phyloP scores from a whole-genome alignment of 352 stramenopile genomes.

The Pythium oligandrum region DNA sequence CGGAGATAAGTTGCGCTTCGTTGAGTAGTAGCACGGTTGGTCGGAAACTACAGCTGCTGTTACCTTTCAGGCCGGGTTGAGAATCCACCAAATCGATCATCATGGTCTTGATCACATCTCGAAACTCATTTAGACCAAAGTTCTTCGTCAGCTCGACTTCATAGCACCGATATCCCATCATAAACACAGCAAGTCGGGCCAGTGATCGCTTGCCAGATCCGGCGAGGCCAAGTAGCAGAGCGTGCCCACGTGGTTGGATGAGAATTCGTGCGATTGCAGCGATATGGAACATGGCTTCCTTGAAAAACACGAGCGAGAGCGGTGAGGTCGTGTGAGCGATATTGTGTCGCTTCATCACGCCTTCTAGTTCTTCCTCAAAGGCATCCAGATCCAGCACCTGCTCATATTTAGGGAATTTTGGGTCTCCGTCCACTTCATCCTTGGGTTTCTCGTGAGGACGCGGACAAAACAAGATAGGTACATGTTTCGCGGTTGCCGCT shows the following conservation, averaged over 20 bases:
- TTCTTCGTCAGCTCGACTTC: slow-evolving; percentile 85
- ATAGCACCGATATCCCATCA: slow-evolving; percentile 68
- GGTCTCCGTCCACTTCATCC: no score
- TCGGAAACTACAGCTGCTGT: slow-evolving; percentile 6
- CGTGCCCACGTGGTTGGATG: slow-evolving; percentile 80
- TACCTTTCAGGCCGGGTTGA: slow-evolving; percentile 6
- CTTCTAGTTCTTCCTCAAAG: slow-evolving; percentile 61
- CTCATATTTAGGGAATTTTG: slow-evolving; percentile 28
- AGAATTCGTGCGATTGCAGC: slow-evolving; percentile 80
- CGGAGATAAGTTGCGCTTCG: slow-evolving; percentile 80
- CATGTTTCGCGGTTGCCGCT: neutral
- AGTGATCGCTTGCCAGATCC: slow-evolving; percentile 84
- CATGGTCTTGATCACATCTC: slow-evolving; percentile 78
- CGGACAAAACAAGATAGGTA: neutral
- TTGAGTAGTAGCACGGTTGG: slow-evolving; percentile 79
- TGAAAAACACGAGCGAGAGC: slow-evolving; percentile 74
- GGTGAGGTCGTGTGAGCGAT: slow-evolving; percentile 3
- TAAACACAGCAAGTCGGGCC: slow-evolving; percentile 65
- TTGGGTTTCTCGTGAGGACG: neutral
- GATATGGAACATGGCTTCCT: slow-evolving; percentile 83
- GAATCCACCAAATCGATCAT: slow-evolving; percentile 33
- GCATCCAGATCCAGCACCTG: slow-evolving; percentile 55
- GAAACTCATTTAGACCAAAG: slow-evolving; percentile 82
- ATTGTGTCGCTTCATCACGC: slow-evolving; percentile 44
- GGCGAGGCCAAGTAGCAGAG: slow-evolving; percentile 84